Evolutionary conservation across 495 filamentous ascomycete species (phyloP), one percentile per base, ranked within the genome.

Genomic region (Aspergillus baeticus): DNA sequence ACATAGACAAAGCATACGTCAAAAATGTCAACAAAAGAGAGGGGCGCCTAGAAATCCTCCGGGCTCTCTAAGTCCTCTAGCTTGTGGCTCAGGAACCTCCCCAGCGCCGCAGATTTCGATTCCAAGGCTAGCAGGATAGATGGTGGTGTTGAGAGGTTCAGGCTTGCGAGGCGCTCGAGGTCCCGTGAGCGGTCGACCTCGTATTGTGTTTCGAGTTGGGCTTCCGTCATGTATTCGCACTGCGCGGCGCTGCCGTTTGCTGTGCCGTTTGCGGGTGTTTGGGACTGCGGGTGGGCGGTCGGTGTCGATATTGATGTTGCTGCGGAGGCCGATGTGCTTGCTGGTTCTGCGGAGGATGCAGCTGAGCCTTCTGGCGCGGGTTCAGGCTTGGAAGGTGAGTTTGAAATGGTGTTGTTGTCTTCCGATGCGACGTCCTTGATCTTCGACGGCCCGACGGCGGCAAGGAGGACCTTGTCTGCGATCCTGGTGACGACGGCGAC

Each of bases 401-500:
- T 61, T 38, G 34, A 33, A 49, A 51, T 57, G 23, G 4, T 36
- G 10, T 6, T 17, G 7, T 21, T 15, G 2, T 36, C 21, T 11
- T 46, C 42, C 13, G 55, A 51, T 15, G 46, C 52, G 23, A 37
- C 60, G 8, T 50, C 42, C 10, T 59, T 65, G 37, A 56, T 22
- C 56, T 69, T 75, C 13, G 69, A 72, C 1, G 75, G 75, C 6
- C 75, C 75, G 1, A 77, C 72, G 5, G 71, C 75, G 13, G 74
- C 75, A 7, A 78, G 63, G 13, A 77, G 71, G 15, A 78, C 74
- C 53, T 76, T 77, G 54, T 78, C 74, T 8, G 72, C 75, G 41
- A 78, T 70, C 6, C 63, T 66, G 23, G 75, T 78, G n/a, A 78
- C 74, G 10, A 78, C 70, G 6, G 75, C 74, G 23, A 77, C 75